Evolutionary conservation across 345 rosid genomes (phyloP), one percentile per base, ranked within the genome.

Genomic region (Excoecaria cochinchinensis): DNA sequence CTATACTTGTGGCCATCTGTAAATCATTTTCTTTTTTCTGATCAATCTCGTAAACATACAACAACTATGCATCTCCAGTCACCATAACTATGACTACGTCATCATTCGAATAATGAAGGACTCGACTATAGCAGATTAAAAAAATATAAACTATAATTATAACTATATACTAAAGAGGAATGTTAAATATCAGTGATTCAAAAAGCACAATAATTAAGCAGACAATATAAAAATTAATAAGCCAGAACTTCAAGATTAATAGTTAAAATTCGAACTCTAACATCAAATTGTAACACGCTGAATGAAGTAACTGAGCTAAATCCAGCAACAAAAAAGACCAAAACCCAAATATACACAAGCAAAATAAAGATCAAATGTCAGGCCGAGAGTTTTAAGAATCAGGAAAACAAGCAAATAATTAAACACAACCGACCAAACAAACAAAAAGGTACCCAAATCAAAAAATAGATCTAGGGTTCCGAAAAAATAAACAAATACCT

Each of bases 401-500:
- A 31, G 31, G 21, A 47, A 22, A 48, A 16, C 48, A 71, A 14
- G 47, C 40, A 40, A 71, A 38, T 4, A 56, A 12, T 60, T 16
- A 72, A 39, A 25, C 13, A 52, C 9, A 52, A 50, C 19, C 58
- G 5, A 15, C 16, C 58, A 53, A 56, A 40, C 31, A 72, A 46
- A 42, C 16, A 12, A 17, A 46, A 57, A 19, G n/a, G 21, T n/a
- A 31, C 3, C 21, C 16, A 31, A 36, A 70, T 31, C 50, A 17
- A 40, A 1, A 22, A 40, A 39, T 36, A 39, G n/a, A 65, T 61
- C 69, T 65, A 42, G 52, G 36, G 16, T 19, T 38, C 4, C 6
- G 2, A 40, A 74, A 25, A 63, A 10, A 38, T 51, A 38, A 50
- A 47, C 48, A 5, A 15, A 17, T 63, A 74, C 77, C 77, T 74